phyloP scores from a whole-genome alignment of 129 eudicot species.

The Artemisia tridentata region DNA sequence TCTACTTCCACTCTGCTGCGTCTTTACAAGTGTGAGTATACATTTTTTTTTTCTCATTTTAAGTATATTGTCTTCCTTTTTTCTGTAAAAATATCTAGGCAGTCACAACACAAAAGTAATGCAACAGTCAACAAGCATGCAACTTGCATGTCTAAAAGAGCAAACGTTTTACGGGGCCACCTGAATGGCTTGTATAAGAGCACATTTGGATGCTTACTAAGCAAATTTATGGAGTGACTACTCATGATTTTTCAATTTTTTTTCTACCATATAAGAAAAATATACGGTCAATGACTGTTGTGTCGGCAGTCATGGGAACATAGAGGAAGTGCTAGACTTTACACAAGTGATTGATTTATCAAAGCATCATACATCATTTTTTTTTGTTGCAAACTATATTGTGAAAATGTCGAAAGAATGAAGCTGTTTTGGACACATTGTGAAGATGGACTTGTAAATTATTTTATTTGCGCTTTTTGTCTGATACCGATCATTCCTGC shows the following conservation, averaged over 20 bases:
- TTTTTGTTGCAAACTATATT: not conserved
- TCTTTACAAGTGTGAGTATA: constrained; percentile 78
- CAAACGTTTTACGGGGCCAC: not conserved
- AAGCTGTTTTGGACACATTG: constrained; percentile 5
- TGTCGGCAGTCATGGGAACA: not conserved
- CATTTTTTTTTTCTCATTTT: not conserved
- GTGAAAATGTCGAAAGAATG: constrained; percentile 13
- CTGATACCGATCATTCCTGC: not conserved
- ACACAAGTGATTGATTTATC: not conserved
- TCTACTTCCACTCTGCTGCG: constrained; percentile 97
- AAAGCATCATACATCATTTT: not conserved
- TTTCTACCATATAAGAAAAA: not conserved
- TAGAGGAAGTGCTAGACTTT: not conserved
- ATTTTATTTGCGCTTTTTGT: not conserved
- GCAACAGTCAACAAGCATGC: not conserved
- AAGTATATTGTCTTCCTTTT: not conserved
- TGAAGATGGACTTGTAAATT: not conserved
- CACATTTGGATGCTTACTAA: not conserved
- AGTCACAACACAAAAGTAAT: not conserved
- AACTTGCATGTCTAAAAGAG: not conserved
- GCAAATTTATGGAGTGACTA: not conserved
- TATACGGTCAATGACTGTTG: not conserved
- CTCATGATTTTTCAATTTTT: not conserved
- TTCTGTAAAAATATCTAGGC: not conserved
- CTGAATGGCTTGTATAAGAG: not conserved